Conservation (phyloP, 768 basidiomycete genomes). For the Phallus indusiatus region DNA sequence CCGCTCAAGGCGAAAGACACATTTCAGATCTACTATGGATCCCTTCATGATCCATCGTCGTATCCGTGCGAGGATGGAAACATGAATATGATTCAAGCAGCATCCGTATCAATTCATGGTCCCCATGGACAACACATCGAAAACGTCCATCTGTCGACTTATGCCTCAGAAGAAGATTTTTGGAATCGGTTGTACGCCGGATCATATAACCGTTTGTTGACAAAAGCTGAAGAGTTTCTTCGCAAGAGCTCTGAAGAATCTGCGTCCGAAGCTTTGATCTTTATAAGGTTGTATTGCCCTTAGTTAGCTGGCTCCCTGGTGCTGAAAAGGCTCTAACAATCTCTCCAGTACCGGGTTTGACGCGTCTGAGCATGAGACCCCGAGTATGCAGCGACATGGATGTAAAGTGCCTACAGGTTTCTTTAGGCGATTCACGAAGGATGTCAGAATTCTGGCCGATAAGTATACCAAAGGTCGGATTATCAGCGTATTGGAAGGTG, state of each 20-base stretch:
- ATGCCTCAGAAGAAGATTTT: slow-evolving; percentile 63
- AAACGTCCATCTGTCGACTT: slow-evolving; percentile 75
- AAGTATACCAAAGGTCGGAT: slow-evolving; percentile 56
- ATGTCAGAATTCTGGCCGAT: slow-evolving; percentile 57
- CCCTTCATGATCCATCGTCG: slow-evolving; percentile 87
- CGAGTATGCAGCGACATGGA: slow-evolving; percentile 85
- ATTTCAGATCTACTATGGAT: slow-evolving; percentile 74
- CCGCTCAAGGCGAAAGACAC: slow-evolving; percentile 28
- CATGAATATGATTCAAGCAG: slow-evolving; percentile 67
- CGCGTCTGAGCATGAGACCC: slow-evolving; percentile 84
- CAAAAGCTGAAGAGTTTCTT: slow-evolving; percentile 63
- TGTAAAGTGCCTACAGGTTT: slow-evolving; percentile 85
- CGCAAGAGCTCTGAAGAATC: slow-evolving; percentile 31
- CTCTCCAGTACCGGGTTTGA: slow-evolving; percentile 80
- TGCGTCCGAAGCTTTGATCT: slow-evolving; percentile 64
- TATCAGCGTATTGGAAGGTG: slow-evolving; percentile 89
- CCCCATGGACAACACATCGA: slow-evolving; percentile 83
- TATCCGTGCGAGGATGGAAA: slow-evolving; percentile 95
- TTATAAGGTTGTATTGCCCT: slow-evolving; percentile 60
- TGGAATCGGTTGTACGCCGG: slow-evolving; percentile 63
- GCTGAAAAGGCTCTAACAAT: neutral
- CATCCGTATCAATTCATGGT: slow-evolving; percentile 70
- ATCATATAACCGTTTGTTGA: slow-evolving; percentile 51
- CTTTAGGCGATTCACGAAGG: slow-evolving; percentile 73
- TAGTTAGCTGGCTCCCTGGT: slow-evolving; percentile 3